Evolutionary conservation across 2,329 filamentous ascomycete species (phyloP), one percentile per base, ranked within the genome.

Genomic region (Beauveria sp.): DNA sequence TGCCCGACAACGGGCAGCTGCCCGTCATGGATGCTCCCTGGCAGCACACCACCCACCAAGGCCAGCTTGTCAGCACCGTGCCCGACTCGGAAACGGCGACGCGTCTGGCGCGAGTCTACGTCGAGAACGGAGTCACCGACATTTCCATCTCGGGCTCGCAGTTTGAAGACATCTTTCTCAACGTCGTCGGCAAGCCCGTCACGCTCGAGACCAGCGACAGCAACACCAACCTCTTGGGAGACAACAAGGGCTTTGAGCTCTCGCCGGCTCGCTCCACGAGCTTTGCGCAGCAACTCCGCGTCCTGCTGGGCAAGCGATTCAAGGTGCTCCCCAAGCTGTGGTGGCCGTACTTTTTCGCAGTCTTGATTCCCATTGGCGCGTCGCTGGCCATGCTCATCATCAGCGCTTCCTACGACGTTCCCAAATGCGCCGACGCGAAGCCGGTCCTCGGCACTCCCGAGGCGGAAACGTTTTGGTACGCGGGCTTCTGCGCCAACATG

Each of bases 271-370:
- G 43, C 30, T 28, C 52, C 3, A 62, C 60, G 2, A 62, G 66
- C 1, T 67, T 67, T 38, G 63, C 61, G 63, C 30, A 45, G 0
- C 91, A 96, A 75, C 83, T 84, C 0, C 77, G 81, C 70, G 85
- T 93, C 1, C 75, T 96, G 16, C 89, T 93, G 69, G 74, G 80
- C 54, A 96, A 96, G 73, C 80, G 91, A 42, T 77, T 83, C 62
- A 89, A 84, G 0, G 87, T 96, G 34, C 77, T 93, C 56, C 85
- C 86, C 65, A 81, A 85, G 28, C 93, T 93, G 69, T 89, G 85
- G 73, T 80, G 93, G 63, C 90, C 90, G 0, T 90, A 90, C 59
- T 68, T 86, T 8, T 86, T 84, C 3, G 90, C 89, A 1, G 76
- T 93, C n/a, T 67, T 90, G 43, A 43, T 58, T 2, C 55, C 55